Conservation (phyloP, 176 grass and related monocot genomes). For the Oryza brachyantha region DNA sequence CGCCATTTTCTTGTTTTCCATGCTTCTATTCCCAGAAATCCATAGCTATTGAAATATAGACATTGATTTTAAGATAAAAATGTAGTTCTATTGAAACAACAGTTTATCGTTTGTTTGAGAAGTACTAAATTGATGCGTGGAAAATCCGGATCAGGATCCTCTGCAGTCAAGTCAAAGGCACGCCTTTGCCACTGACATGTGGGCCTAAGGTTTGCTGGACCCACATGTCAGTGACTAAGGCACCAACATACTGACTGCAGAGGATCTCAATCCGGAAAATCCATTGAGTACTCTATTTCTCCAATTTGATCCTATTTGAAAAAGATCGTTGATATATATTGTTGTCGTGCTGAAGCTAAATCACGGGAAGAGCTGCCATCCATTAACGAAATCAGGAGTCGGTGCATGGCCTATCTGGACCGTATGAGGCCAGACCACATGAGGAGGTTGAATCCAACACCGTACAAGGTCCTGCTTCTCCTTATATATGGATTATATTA, state of each 20-base stretch:
- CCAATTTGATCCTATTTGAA: neutral
- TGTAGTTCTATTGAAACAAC: neutral
- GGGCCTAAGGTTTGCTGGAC: too few relatives aligned
- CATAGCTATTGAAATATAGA: neutral
- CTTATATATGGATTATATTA: neutral
- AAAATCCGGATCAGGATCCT: too few relatives aligned
- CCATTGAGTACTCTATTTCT: neutral
- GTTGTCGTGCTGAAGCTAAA: slow-evolving; percentile 39
- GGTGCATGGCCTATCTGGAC: slow-evolving; percentile 60
- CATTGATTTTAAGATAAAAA: neutral
- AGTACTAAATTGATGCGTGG: neutral
- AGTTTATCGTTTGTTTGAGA: neutral
- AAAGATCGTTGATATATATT: neutral
- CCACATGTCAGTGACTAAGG: too few relatives aligned
- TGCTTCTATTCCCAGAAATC: too few relatives aligned
- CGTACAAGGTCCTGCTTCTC: slow-evolving; percentile 68
- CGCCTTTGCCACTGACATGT: too few relatives aligned
- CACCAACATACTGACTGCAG: too few relatives aligned
- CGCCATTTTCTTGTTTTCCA: too few relatives aligned
- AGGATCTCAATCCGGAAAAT: too few relatives aligned
- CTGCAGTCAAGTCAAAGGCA: too few relatives aligned
- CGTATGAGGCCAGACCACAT: slow-evolving; percentile 87
- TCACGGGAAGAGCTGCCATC: slow-evolving; percentile 68
- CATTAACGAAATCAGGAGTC: slow-evolving; percentile 48
- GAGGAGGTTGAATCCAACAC: slow-evolving; percentile 91